Base-by-base conservation (phyloP, 1,139 yeast genomes). In the Arxiozyma slooffiae region DNA sequence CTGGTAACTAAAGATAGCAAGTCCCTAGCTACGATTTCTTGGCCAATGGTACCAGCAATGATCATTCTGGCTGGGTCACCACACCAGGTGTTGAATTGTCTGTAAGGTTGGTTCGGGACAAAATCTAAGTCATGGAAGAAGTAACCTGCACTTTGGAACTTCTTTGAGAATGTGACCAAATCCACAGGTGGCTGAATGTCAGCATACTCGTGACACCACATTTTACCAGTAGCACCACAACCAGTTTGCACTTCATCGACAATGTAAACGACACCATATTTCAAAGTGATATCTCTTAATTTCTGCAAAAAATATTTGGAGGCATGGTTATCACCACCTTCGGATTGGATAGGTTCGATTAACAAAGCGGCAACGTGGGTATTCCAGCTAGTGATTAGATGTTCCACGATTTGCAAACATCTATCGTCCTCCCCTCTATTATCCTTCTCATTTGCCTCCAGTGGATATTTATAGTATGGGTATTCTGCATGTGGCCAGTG, bases 61-160 rank as follows among this genome's bases (percentile, higher is more conserved):
- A 80, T 70, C 67, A 81, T 80, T 68, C 78, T 78, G 38, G 84
- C 79, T 63, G 89, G 87, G 64, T 83, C 89, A 61, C 89, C 90
- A 70, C 88, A 82, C 90, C 90, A 83, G 55, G 90, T 83, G 76
- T 83, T 83, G 73, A 83, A 83, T 67, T 82, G 89, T 71, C 89
- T 78, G 70, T 79, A 82, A 11, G 89, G 79, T 58, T 72, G 73
- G 57, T 75, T 76, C 55, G 86, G 86, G 60, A 79, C 75, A 58
- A 81, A 77, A 49, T 74, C 72, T 37, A 79, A 79, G 67, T 82
- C 80, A 57, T 75, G 77, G 76, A 80, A 83, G 72, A 78, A 83
- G 70, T 81, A 83, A 45, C 90, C 90, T 9, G 89, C 89, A 52
- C 85, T 80, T 69, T 83, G 90, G 76, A 82, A 82, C 66, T 83